Base-by-base conservation (phyloP, 2,329 filamentous ascomycete genomes). In the Ceratocystis harringtonii region DNA sequence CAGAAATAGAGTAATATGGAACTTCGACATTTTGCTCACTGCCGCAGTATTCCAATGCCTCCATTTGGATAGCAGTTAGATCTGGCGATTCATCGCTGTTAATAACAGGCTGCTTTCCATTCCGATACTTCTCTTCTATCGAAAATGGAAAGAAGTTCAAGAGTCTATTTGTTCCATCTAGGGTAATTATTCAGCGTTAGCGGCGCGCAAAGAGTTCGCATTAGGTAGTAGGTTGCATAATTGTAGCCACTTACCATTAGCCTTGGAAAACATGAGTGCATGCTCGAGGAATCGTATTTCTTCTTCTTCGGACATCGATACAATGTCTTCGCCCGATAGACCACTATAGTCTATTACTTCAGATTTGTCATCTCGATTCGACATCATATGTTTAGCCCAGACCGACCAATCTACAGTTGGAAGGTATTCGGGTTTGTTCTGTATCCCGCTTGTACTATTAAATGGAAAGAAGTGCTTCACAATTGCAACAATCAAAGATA, bases 401-500 rank as follows among this genome's bases (percentile, higher is more conserved):
- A 74, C 75, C 0, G 74, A 68, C 92, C 92, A 97, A 71, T 92
- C 78, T 65, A 96, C 70, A 32, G 43, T 63, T 52, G 71, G 68
- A 63, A 72, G 22, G 44, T 32, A 76, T 69, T 19, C 48, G 2
- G 66, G 63, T 60, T 45, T 52, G 15, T 44, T 32, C 15, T n/a
- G 28, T 44, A 64, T 19, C 77, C 78, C 44, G 72, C 74, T 6
- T 80, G 81, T 69, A 78, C 71, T 25, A 77, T 76, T 70, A 57
- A 96, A 84, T 0, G 92, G 90, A 70, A 90, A 91, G 22, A 88
- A 78, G 1, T 96, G 74, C 70, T 96, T 96, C 2, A 87, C 84
- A 3, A 88, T 84, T 15, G 95, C 79, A 1, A 96, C 77, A 2
- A 96, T 74, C 2, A 90, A 76, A 3, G 85, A 80, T 65, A 90